Evolutionary conservation across 495 filamentous ascomycete species (phyloP).

Genomic region (Xylaria longipes): DNA sequence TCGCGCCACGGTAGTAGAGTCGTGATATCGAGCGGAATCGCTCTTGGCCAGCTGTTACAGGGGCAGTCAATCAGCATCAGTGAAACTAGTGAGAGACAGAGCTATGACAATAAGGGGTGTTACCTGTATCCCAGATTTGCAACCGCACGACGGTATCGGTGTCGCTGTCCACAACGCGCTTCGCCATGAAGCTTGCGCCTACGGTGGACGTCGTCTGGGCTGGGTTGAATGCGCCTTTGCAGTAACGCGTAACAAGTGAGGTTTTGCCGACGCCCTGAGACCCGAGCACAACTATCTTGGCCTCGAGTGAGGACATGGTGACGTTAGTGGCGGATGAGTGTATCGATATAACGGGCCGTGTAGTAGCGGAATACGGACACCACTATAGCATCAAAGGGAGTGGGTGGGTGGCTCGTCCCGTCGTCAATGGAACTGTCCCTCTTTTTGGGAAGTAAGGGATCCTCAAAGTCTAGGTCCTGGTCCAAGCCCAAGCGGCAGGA

Average conservation of each 20-base stretch:
- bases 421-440: neutral
- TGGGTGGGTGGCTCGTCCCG: neutral
- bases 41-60: conserved; percentile 78
- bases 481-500: conserved; percentile 23
- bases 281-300: conserved; percentile 91
- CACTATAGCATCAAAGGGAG: neutral
- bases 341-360: neutral
- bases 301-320: conserved; percentile 73
- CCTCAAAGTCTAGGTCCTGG: conserved; percentile 16
- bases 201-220: conserved; percentile 78
- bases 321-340: neutral
- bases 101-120: neutral
- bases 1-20: conserved; percentile 93
- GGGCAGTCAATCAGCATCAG: conserved; percentile 22
- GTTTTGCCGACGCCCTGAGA: conserved; percentile 96
- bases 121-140: conserved; percentile 88
- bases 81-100: neutral
- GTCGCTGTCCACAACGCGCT: conserved; percentile 85
- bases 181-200: conserved; percentile 93
- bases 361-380: neutral
- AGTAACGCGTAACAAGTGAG: conserved; percentile 84
- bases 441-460: neutral
- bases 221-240: conserved; percentile 78
- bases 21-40: conserved; percentile 91
- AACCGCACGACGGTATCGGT: conserved; percentile 79